Conservation (phyloP, 1,284 basidiomycete genomes). For the Ceratobasidium sp. region DNA sequence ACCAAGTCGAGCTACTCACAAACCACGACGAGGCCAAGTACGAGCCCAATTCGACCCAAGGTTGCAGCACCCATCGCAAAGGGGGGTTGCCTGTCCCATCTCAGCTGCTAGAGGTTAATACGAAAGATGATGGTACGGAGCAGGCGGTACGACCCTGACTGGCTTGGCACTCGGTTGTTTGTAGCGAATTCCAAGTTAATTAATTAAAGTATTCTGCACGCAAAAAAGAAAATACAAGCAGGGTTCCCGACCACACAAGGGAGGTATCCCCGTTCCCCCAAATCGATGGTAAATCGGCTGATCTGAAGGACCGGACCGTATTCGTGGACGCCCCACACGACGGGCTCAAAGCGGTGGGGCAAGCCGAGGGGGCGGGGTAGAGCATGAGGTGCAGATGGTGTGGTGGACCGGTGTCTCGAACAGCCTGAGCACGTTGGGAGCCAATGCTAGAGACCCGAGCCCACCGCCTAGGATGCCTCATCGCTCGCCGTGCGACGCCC, state of each 20-base stretch:
- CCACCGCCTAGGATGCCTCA: constrained; percentile 26
- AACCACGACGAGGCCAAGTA: background rate
- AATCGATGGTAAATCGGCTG: too few relatives aligned
- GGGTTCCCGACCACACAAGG: too few relatives aligned
- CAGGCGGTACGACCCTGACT: background rate
- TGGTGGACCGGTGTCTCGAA: background rate
- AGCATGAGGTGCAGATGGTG: too few relatives aligned
- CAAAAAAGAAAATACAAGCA: too few relatives aligned
- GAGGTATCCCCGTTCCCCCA: too few relatives aligned
- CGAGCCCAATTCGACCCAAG: background rate
- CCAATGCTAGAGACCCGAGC: constrained; percentile 11
- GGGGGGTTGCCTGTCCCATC: background rate
- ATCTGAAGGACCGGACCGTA: too few relatives aligned
- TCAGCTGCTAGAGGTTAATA: background rate
- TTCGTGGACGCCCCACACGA: too few relatives aligned
- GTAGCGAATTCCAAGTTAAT: too few relatives aligned
- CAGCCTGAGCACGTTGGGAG: constrained; percentile 3
- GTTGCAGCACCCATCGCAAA: background rate
- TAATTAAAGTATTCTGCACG: too few relatives aligned
- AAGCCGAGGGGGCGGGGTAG: too few relatives aligned
- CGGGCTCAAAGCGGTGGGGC: too few relatives aligned
- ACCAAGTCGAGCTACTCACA: background rate
- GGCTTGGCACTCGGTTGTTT: background rate
- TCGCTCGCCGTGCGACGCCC: constrained; percentile 11
- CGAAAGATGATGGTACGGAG: background rate